Conservation (phyloP, 176 grass and related monocot genomes). For the Chloris gayana region DNA sequence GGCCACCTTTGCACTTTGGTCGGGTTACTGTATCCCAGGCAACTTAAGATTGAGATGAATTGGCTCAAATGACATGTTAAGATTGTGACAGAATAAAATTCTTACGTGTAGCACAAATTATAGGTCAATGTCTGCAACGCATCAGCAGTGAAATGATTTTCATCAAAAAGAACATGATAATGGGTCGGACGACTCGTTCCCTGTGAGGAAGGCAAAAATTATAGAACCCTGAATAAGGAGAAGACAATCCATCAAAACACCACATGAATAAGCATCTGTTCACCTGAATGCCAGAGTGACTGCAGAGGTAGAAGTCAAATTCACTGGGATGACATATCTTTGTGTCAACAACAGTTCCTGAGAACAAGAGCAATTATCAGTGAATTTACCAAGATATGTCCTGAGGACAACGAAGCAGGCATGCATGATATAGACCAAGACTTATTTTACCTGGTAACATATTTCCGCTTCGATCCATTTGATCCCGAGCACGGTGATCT, state of each 20-base stretch:
- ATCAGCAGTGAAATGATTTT: constrained; percentile 77
- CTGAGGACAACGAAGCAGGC: neutral
- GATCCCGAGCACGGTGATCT: constrained; percentile 42
- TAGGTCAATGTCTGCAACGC: constrained; percentile 74
- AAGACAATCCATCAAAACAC: neutral
- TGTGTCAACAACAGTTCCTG: constrained; percentile 65
- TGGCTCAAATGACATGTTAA: neutral
- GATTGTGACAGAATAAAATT: neutral
- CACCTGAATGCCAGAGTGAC: constrained; percentile 91
- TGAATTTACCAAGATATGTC: too few relatives aligned
- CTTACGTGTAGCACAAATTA: constrained; percentile 80
- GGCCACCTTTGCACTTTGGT: too few relatives aligned
- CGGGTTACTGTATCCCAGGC: too few relatives aligned
- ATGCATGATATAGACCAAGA: neutral
- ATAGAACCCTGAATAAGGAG: neutral
- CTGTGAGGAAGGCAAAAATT: constrained; percentile 23
- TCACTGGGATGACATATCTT: constrained; percentile 82
- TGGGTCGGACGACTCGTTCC: constrained; percentile 85
- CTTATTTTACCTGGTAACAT: constrained; percentile 65
- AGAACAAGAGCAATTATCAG: neutral
- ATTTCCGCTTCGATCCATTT: constrained; percentile 74
- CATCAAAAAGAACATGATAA: constrained; percentile 81
- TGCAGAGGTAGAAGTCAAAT: constrained; percentile 95
- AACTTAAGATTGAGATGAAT: neutral
- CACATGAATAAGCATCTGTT: neutral